Evolutionary conservation across 108 stramenopile genomes (phyloP), one percentile per base, ranked within the genome.

Genomic region (Pseudonitzschia delicatissima): DNA sequence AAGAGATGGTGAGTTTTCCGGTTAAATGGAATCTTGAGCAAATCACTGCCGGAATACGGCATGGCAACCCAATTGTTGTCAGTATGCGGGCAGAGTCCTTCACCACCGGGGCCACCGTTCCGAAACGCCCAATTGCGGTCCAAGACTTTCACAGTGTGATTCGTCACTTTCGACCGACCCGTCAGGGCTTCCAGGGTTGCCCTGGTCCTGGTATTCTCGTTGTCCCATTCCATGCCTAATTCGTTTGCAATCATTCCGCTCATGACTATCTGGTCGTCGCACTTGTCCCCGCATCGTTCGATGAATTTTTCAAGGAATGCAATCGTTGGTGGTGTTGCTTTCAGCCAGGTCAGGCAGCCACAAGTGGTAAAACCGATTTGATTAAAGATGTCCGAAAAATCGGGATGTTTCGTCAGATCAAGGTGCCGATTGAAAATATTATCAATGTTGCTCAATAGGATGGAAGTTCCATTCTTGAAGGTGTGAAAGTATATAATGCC

Each of bases 261-360:
- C 57, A 73, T 62, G 6, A 52, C 55, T 8, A 80, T 57, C 48
- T 86, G 84, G 59, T 86, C 84, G 55, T 86, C 79, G 53, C 84
- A 86, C 15, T 27, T 18, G 33, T 34, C 12, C 11, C 62, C 51
- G 26, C 80, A 85, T 29, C 23, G 11, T 4, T 79, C 40, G 34
- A 82, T 21, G 21, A 79, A 47, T 29, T 31, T 25, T 17, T 69
- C 50, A 23, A 82, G 58, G 47, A 75, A 78, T 11, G 49, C 49
- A 8, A 77, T 45, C 12, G 74, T 73, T 3, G 18, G 35, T 0
- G 74, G 67, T 3, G 74, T 57, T 5, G 79, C 47, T 57, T 76
- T 66, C 18, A 82, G 49, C 52, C 76, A 86, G 7, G 53, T 29
- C 77, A 77, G 72, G 2, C 84, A 78, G 8, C 76, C 72, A 59